Evolutionary conservation across 108 stramenopile genomes (phyloP), one percentile per base, ranked within the genome.

Genomic region (Poteriospumella lacustris): DNA sequence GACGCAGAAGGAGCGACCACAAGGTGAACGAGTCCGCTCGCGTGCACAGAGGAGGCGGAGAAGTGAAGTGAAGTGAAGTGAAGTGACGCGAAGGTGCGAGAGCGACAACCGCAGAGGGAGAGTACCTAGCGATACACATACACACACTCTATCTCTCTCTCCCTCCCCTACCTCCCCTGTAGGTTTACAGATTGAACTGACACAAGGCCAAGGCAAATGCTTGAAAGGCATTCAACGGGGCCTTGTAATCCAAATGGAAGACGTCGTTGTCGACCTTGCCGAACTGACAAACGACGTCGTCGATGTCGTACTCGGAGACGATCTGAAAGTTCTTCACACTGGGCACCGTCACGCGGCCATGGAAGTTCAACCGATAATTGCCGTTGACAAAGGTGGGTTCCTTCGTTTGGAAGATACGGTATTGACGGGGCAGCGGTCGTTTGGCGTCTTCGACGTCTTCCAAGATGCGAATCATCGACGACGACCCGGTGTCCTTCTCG

Each of bases 321-420:
- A 91, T 77, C 75, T 91, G 90, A 80, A 91, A 88, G 76, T 91
- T 91, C 70, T 91, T 91, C 9, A 90, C 90, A 42, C 76, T 78
- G n/a, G 90, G 87, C 9, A 80, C 78, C 2, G 80, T 83, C 31
- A 91, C 90, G 1, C 90, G 77, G 34, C 90, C 90, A 29, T 68
- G 44, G 59, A 91, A 91, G 59, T 91, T 89, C 39, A 91, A 80
- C 12, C 88, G 80, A 58, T 87, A 89, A 42, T 86, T 84, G 0
- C 84, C 88, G 41, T 86, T 86, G 33, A 85, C 85, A 43, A 81
- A 89, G 39, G 56, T 69, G 2, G 90, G 90, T 41, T 89, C 85
- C 44, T 83, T 88, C 0, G 90, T 85, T 75, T 85, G 68, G 33
- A 88, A 76, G 24, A 78, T 76, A 56, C 24, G 52, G 24, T 19